Percentiles rank a stretch among this genome's conserved stretches.
These are phyloP conservation scores for Ilyonectria destructans DNA, from an alignment of 2,329 filamentous ascomycete genomes.

Conservation along the genomic window DNA sequence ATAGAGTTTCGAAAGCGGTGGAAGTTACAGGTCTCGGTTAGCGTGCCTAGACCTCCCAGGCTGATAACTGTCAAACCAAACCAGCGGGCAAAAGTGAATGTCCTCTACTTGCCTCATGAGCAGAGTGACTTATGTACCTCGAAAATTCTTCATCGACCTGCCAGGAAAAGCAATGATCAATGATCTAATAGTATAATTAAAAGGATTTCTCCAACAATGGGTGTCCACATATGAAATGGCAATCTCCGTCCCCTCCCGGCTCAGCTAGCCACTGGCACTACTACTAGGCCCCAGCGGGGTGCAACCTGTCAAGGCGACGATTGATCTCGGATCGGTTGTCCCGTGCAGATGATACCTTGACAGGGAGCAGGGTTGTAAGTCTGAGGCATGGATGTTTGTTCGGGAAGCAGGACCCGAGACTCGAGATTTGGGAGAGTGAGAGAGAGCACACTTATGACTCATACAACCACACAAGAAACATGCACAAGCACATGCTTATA, in stretches of 20 bases:
- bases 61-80: no score
- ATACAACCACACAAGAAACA: background rate
- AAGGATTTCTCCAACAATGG: background rate
- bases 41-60: background rate
- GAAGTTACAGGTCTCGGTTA: background rate
- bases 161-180: background rate
- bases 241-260: background rate
- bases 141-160: background rate
- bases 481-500: background rate
- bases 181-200: background rate
- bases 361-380: conserved; percentile 6
- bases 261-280: background rate
- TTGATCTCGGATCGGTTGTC: conserved; percentile 12
- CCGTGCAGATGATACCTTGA: conserved; percentile 15
- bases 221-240: background rate
- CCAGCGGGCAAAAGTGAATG: no score
- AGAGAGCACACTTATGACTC: no score
- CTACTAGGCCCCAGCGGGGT: no score
- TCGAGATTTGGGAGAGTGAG: conserved; percentile 12
- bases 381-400: background rate
- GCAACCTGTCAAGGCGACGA: background rate
- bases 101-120: no score
- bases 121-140: no score
- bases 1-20: background rate
- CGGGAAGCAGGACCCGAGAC: conserved; percentile 27